Evolutionary conservation across 2,329 filamentous ascomycete species (phyloP), one percentile per base, ranked within the genome.

Genomic region (Dothideomycetes sp.): DNA sequence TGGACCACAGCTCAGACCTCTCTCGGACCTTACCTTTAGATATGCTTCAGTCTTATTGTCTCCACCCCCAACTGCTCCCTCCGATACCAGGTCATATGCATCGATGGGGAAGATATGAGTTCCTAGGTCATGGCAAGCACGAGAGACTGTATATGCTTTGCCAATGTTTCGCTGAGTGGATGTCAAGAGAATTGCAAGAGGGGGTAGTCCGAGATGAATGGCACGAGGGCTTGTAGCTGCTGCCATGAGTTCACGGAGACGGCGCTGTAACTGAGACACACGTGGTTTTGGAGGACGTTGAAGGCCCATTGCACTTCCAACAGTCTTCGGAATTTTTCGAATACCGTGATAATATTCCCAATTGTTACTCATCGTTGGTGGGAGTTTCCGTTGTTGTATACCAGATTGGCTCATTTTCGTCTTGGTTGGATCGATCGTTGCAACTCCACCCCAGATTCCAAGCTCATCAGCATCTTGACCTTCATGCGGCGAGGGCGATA

Each of bases 31-130:
- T 4, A 84, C 85, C 55, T 91, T 83, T 12, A 98, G 67, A 50
- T 94, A 84, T 1, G 84, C 88, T 56, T 95, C 89, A 0, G 88
- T 94, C 63, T 96, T 95, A 19, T 94, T 83, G 56, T 98, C 91
- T 41, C 84, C 82, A 7, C 85, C 85, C 39, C 86, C 86, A 1
- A 82, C 82, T 31, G 82, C 82, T 11, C 86, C 85, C 58, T 96
- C 89, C n/a, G 86, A 89, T 4, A 94, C 69, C 29, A 98, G 85
- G 53, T 98, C 91, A 53, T 94, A 94, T 0, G 85, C 84, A 58
- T 96, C 87, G 38, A 98, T 84, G 1, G 76, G 64, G 57, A 94
- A 96, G 0, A 80, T 83, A 58, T 98, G 91, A 12, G 96, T 69
- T 3, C 91, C 91, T 47, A 95, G 81, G 53, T 95, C 89, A 3